These are phyloP conservation scores for Coniferiporia weirii DNA, from an alignment of 1,284 basidiomycete species.

Conservation along the genomic window DNA sequence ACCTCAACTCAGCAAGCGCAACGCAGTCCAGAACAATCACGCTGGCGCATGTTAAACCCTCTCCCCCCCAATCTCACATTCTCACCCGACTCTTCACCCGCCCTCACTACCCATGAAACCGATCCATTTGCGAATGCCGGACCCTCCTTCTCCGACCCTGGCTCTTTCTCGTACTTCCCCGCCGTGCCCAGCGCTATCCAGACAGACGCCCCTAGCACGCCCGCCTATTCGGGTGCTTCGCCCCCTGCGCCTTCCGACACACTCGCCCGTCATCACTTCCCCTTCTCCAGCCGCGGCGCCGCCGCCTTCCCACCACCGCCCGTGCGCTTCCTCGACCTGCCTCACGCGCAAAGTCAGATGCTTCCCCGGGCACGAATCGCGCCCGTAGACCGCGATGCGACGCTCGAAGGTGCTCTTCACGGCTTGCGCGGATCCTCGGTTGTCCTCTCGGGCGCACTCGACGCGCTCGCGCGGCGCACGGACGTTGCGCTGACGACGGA, in stretches of 20 bases:
- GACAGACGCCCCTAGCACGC: neutral
- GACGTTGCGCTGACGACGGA: constrained; percentile 70
- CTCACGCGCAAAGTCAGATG: constrained; percentile 20
- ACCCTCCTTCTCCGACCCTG: constrained; percentile 9
- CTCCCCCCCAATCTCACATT: constrained; percentile 10
- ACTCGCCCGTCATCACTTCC: constrained; percentile 2
- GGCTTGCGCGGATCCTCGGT: constrained; percentile 58
- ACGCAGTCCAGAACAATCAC: constrained; percentile 14
- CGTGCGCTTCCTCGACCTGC: constrained; percentile 12
- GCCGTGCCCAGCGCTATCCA: constrained; percentile 15
- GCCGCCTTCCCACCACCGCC: constrained; percentile 12
- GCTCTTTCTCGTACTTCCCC: constrained; percentile 47
- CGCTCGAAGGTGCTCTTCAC: constrained; percentile 53
- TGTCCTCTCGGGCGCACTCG: constrained; percentile 53
- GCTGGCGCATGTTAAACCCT: constrained; percentile 6
- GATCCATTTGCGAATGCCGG: constrained; percentile 4
- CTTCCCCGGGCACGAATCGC: constrained; percentile 26
- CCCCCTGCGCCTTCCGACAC: neutral
- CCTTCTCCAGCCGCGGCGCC: neutral
- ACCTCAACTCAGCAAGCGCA: neutral
- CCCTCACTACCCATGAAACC: constrained; percentile 17
- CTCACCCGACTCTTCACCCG: constrained; percentile 1
- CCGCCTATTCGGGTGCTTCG: neutral
- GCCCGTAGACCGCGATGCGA: constrained; percentile 54
- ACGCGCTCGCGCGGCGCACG: constrained; percentile 55